A percentile compares a stretch with the other conserved stretches of the same genome.
Conservation (phyloP, 306 rosid species). For the Gastrolobium bilobum region DNA sequence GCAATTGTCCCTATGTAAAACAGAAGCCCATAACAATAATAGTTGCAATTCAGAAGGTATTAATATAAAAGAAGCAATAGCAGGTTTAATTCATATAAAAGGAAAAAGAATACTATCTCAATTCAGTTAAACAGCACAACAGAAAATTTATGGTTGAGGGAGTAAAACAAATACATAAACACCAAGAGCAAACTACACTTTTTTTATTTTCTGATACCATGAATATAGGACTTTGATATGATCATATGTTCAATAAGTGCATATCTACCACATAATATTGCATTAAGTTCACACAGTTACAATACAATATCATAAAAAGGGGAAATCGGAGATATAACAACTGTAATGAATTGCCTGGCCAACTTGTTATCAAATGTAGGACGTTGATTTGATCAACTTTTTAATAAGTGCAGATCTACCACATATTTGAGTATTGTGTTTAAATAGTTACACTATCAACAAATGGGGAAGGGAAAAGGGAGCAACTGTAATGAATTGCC, state of each 20-base stretch:
- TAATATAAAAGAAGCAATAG: conserved; percentile 17
- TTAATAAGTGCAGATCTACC: conserved; percentile 16
- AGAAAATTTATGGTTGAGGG: neutral
- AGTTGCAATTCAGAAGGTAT: conserved; percentile 46
- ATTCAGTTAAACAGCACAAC: conserved; percentile 31
- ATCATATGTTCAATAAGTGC: neutral
- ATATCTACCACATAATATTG: neutral
- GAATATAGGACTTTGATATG: neutral
- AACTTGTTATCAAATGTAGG: conserved; percentile 8
- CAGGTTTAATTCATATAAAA: conserved; percentile 10
- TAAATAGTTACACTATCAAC: neutral
- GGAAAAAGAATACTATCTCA: neutral
- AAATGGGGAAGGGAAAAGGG: neutral
- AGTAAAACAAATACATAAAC: neutral
- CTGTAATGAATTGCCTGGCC: neutral
- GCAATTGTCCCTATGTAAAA: conserved; percentile 59
- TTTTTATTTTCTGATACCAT: neutral
- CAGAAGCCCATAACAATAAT: conserved; percentile 38
- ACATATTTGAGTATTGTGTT: neutral
- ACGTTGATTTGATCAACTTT: neutral
- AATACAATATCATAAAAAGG: neutral
- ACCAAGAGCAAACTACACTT: neutral
- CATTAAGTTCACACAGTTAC: neutral
- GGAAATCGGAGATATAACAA: neutral
- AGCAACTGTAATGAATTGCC: conserved; percentile 4